Evolutionary conservation across 768 basidiomycete genomes (phyloP), one percentile per base, ranked within the genome.

Genomic region (Gloeopeniophorella convolvens): DNA sequence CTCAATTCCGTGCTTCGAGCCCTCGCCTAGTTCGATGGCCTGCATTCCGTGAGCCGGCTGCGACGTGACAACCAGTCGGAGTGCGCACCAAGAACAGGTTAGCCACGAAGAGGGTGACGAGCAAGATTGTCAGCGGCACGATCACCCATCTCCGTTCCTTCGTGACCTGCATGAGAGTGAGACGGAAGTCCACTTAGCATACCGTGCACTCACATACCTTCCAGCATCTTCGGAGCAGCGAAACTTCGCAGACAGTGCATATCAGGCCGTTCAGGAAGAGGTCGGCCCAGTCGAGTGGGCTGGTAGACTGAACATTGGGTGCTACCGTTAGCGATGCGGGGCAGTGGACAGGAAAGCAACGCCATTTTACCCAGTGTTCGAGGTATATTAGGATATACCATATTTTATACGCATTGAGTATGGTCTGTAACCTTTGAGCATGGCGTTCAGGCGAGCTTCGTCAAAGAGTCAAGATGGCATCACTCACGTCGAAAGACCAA

Each of bases 151-250:
- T 57, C 15, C 60, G 71, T 49, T 60, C 63, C 27, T 67, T 65
- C 23, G 71, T 73, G 61, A 76, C 66, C 78, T 78, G 51, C 8
- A 13, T 3, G 37, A 12, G 18, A 13, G 5, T 9, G 27, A 23
- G 23, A 37, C 21, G 18, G 36, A 42, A 11, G 31, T 24, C 21
- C 20, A 24, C 27, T 13, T 45, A 3, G 23, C 13, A 28, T 20
- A 21, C n/a, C 21, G 8, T 9, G 23, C 13, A n/a, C 24, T 3
- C 16, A 27, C 65, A 13, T 40, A 73, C 78, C 69, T 74, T 75
- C 74, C 76, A 80, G 49, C 77, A 78, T 45, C 72, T 64, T 31
- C 70, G 63, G 23, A 78, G 71, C 36, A 75, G 74, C 52, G 73
- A 79, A 3, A 66, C 61, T 58, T 79, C 71, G 56, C 76, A 78